phyloP scores from a whole-genome alignment of 108 stramenopile genomes.

The Fragilaria radians region DNA sequence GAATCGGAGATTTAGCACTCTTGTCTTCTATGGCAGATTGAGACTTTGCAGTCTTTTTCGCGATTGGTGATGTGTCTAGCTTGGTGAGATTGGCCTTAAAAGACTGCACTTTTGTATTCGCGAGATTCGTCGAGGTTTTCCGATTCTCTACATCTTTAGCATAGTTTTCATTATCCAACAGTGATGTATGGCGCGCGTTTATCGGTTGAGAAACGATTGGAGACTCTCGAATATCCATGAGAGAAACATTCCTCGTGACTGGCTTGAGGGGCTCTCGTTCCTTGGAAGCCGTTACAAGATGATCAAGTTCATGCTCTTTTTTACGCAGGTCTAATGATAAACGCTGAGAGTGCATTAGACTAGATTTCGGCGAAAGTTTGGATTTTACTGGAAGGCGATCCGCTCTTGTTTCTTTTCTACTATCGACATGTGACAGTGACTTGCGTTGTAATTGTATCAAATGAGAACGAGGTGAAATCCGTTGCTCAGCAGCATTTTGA shows the following conservation, averaged over 20 bases:
- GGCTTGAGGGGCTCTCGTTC: not conserved
- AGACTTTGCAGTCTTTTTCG: not conserved
- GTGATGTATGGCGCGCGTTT: not conserved
- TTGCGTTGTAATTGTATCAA: not conserved
- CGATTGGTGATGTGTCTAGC: not conserved
- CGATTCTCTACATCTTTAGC: not conserved
- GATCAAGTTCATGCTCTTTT: no score
- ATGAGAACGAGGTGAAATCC: not conserved
- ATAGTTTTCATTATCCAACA: not conserved
- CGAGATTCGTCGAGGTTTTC: not conserved
- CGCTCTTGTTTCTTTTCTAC: not conserved
- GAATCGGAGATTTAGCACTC: not conserved
- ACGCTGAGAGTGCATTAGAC: not conserved
- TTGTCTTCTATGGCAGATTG: not conserved
- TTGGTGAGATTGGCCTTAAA: not conserved
- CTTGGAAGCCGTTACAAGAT: not conserved
- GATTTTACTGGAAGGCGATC: not conserved
- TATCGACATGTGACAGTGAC: not conserved
- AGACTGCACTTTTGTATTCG: not conserved
- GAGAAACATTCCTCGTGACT: no score
- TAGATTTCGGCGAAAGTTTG: not conserved
- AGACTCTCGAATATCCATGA: not conserved
- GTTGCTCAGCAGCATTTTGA: not conserved
- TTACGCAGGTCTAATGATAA: not conserved
- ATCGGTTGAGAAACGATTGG: not conserved